Evolutionary conservation across 2,329 filamentous ascomycete species (phyloP).

Genomic region (Pseudogymnoascus sp.): DNA sequence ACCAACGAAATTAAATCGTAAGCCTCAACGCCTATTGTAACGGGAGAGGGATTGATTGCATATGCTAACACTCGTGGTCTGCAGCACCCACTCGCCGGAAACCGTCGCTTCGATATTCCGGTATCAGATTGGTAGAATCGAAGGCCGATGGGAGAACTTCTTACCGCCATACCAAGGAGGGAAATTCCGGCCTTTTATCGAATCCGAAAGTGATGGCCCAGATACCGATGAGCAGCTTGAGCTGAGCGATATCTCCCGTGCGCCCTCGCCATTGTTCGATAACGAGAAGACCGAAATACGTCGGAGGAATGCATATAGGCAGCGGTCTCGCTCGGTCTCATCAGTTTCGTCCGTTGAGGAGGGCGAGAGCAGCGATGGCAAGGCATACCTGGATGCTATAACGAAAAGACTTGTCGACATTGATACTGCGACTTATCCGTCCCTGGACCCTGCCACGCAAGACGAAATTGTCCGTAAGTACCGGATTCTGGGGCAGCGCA

Average conservation of each 20-base stretch:
- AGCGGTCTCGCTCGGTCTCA: slow-evolving; percentile 46
- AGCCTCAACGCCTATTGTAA: slow-evolving; percentile 28
- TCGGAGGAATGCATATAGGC: slow-evolving; percentile 18
- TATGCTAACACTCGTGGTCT: neutral
- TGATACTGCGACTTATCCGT: slow-evolving; percentile 73
- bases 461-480: slow-evolving; percentile 72
- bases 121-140: slow-evolving; percentile 75
- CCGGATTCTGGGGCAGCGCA: slow-evolving; percentile 62
- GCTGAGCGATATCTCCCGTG: slow-evolving; percentile 23
- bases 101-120: slow-evolving; percentile 68
- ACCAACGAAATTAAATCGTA: slow-evolving; percentile 92
- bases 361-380: slow-evolving; percentile 40
- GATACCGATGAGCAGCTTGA: slow-evolving; percentile 23
- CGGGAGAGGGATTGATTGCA: slow-evolving; percentile 14
- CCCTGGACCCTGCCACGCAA: slow-evolving; percentile 66
- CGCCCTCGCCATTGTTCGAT: slow-evolving; percentile 30
- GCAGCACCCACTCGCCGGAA: slow-evolving; percentile 73
- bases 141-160: slow-evolving; percentile 82
- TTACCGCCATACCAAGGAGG: slow-evolving; percentile 87
- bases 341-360: slow-evolving; percentile 49
- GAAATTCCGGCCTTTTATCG: slow-evolving; percentile 52
- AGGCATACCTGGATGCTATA: slow-evolving; percentile 62
- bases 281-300: slow-evolving; percentile 17
- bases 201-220: slow-evolving; percentile 20
- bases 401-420: slow-evolving; percentile 69